Conservation (phyloP, 495 filamentous ascomycete genomes). For the Hyaloscypha hepaticicola region DNA sequence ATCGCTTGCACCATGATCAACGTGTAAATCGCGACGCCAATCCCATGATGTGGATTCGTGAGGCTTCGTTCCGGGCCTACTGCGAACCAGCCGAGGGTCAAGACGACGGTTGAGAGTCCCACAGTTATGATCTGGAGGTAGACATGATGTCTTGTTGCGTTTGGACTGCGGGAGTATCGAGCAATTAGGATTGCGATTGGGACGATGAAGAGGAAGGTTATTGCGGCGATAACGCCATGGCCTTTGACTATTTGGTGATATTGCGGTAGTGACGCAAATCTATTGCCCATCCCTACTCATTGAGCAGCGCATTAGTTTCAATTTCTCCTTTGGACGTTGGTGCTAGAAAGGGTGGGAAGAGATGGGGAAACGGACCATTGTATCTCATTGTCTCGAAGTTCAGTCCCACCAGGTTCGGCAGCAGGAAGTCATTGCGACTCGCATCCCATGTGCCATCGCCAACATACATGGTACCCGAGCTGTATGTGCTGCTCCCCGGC, state of each 20-base stretch:
- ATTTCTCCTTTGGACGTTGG: not conserved
- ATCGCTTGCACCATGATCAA: slow-evolving; percentile 77
- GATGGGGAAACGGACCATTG: slow-evolving; percentile 64
- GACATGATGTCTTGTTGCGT: slow-evolving; percentile 73
- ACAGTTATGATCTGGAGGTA: slow-evolving; percentile 85
- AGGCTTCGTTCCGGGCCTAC: slow-evolving; percentile 74
- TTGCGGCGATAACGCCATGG: slow-evolving; percentile 82
- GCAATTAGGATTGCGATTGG: slow-evolving; percentile 75
- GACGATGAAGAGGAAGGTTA: slow-evolving; percentile 83
- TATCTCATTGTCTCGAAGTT: slow-evolving; percentile 95
- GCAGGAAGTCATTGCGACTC: slow-evolving; percentile 77
- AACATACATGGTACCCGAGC: slow-evolving; percentile 78
- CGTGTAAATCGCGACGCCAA: slow-evolving; percentile 86
- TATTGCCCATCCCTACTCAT: slow-evolving; percentile 75
- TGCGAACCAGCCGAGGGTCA: slow-evolving; percentile 76
- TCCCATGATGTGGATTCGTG: slow-evolving; percentile 93
- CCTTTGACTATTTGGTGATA: slow-evolving; percentile 79
- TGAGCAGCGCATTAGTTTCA: not conserved
- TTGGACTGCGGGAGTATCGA: slow-evolving; percentile 68
- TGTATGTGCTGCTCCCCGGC: slow-evolving; percentile 78
- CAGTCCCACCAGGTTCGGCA: slow-evolving; percentile 81
- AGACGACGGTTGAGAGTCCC: slow-evolving; percentile 65
- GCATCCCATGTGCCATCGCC: slow-evolving; percentile 93
- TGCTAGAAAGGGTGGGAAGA: not conserved
- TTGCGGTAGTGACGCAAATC: slow-evolving; percentile 69